phyloP scores from a whole-genome alignment of 2,329 filamentous ascomycete species.

The Aspergillus chevalieri region DNA sequence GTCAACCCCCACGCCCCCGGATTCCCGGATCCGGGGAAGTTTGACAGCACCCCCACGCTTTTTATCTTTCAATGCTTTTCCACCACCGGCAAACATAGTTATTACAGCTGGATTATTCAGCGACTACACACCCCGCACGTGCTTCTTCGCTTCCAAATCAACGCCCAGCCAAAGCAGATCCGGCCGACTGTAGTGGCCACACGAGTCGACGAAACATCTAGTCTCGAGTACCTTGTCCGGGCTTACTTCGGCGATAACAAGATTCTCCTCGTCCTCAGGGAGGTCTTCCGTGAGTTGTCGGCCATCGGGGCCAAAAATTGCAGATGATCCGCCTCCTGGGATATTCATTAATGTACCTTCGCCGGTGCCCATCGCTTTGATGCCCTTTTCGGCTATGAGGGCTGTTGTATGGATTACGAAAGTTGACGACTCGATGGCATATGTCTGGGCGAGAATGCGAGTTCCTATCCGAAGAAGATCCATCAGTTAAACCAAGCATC shows the following conservation, averaged over 20 bases:
- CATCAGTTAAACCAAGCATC: no score
- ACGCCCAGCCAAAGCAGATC: constrained; percentile 1
- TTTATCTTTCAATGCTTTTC: no score
- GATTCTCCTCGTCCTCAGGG: constrained; percentile 36
- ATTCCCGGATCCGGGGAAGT: no score
- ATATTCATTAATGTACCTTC: constrained; percentile 36
- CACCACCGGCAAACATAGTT: no score
- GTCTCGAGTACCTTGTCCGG: constrained; percentile 32
- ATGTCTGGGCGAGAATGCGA: constrained; percentile 43
- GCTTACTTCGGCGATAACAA: constrained; percentile 47
- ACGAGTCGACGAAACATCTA: background rate
- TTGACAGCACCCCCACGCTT: no score
- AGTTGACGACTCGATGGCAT: constrained; percentile 51
- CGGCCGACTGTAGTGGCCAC: constrained; percentile 1
- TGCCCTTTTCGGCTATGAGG: constrained; percentile 42
- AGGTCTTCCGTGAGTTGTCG: constrained; percentile 36
- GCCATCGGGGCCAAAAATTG: constrained; percentile 49
- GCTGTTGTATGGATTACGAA: constrained; percentile 52
- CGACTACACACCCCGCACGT: background rate
- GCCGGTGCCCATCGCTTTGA: constrained; percentile 39
- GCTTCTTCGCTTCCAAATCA: background rate
- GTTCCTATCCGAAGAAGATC: no score
- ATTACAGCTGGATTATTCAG: no score
- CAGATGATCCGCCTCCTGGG: constrained; percentile 41
- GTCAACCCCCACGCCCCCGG: no score